phyloP scores from a whole-genome alignment of 2,329 filamentous ascomycete genomes.

The Cyphellophora europaea region DNA sequence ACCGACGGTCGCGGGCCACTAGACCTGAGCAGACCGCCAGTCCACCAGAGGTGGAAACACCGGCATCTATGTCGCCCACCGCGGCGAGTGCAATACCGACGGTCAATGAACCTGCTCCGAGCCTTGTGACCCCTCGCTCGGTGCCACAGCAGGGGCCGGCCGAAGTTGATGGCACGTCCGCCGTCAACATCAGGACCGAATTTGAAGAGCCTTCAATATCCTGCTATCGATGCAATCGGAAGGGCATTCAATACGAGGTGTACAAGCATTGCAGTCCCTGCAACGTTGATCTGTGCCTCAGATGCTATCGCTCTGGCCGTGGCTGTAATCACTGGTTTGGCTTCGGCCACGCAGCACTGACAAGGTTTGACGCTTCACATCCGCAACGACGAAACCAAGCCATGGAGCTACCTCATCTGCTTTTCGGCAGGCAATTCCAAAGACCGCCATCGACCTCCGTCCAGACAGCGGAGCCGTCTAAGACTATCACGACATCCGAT shows the following conservation, averaged over 20 bases:
- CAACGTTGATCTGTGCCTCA: constrained; percentile 62
- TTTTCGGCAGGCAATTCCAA: constrained; percentile 39
- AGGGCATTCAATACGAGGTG: constrained; percentile 72
- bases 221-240: constrained; percentile 61
- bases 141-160: background rate
- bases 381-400: constrained; percentile 32
- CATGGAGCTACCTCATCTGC: constrained; percentile 42
- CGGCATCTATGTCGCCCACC: constrained; percentile 5
- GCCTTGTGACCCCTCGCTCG: constrained; percentile 15
- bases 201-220: constrained; percentile 57
- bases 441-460: constrained; percentile 12
- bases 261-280: constrained; percentile 77
- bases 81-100: constrained; percentile 7
- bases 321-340: constrained; percentile 85
- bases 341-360: constrained; percentile 65
- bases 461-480: constrained; percentile 1
- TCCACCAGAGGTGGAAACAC: constrained; percentile 7
- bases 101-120: constrained; percentile 12
- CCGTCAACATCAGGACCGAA: background rate
- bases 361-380: constrained; percentile 51
- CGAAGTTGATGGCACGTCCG: background rate
- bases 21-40: constrained; percentile 4
- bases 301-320: constrained; percentile 66
- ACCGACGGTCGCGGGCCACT: background rate
- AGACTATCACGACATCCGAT: constrained; percentile 29